phyloP scores from a whole-genome alignment of 2,329 filamentous ascomycete species.

The Sarocladiaceae sp. region DNA sequence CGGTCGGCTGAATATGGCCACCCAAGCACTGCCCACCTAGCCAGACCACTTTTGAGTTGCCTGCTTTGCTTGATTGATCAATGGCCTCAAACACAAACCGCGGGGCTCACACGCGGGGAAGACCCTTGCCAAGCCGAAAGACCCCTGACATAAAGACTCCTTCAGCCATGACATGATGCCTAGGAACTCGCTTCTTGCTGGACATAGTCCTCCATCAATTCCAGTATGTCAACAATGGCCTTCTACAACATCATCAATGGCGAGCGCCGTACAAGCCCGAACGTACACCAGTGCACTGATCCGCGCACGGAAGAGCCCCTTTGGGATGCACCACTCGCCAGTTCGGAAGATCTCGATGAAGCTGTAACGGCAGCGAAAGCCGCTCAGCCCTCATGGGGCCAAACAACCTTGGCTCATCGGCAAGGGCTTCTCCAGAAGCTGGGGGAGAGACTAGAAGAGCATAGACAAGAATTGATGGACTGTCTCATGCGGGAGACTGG shows the following conservation, averaged over 20 bases:
- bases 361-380: constrained; percentile 6
- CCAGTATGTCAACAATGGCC: background rate
- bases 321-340: constrained; percentile 10
- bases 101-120: background rate
- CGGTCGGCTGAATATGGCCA: background rate
- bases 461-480: background rate
- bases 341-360: constrained; percentile 10
- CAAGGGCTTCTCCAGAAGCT: constrained; percentile 4
- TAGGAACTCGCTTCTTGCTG: background rate
- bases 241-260: constrained; percentile 8
- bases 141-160: background rate
- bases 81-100: background rate
- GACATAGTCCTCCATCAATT: background rate
- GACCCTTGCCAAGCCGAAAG: background rate
- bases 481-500: constrained; percentile 11
- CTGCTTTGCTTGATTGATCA: background rate
- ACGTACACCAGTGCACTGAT: constrained; percentile 9
- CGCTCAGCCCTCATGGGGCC: constrained; percentile 8
- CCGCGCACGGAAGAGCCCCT: constrained; percentile 10
- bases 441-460: constrained; percentile 10
- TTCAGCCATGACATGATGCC: background rate
- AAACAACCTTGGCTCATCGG: constrained; percentile 6
- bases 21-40: background rate
- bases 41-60: background rate
- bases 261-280: background rate